Conservation (phyloP, 768 basidiomycete genomes). For the Exsudoporus frostii region DNA sequence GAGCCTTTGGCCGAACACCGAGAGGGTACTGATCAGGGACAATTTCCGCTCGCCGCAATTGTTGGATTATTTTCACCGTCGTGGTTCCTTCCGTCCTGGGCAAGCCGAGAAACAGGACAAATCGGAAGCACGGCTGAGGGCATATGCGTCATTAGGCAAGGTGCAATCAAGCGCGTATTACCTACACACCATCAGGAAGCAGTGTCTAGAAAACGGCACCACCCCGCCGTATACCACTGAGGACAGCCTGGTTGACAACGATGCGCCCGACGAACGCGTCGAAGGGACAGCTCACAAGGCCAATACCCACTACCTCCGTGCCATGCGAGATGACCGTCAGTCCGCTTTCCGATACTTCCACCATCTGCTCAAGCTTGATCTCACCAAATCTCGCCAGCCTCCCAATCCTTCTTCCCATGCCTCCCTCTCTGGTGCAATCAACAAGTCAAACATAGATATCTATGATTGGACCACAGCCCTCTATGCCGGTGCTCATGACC, state of each 20-base stretch:
- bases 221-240: slow-evolving; percentile 22
- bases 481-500: slow-evolving; percentile 43
- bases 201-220: slow-evolving; percentile 16
- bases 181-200: slow-evolving; percentile 36
- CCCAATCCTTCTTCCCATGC: not conserved
- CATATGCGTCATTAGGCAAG: slow-evolving; percentile 18
- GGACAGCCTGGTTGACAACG: not conserved
- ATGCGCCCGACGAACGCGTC: not conserved
- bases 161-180: slow-evolving; percentile 42
- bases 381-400: slow-evolving; percentile 9
- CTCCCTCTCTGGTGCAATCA: not conserved
- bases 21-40: slow-evolving; percentile 45
- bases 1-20: slow-evolving; percentile 40
- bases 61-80: slow-evolving; percentile 41
- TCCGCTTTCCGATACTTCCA: slow-evolving; percentile 49
- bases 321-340: slow-evolving; percentile 37
- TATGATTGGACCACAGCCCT: slow-evolving; percentile 49
- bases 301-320: slow-evolving; percentile 42
- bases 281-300: slow-evolving; percentile 34
- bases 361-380: slow-evolving; percentile 33
- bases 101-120: not conserved
- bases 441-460: slow-evolving; percentile 36
- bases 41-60: slow-evolving; percentile 50
- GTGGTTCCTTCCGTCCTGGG: not conserved
- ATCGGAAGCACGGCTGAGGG: slow-evolving; percentile 23